Conservation (phyloP, 345 rosid genomes). For the Syzygium jambos region DNA sequence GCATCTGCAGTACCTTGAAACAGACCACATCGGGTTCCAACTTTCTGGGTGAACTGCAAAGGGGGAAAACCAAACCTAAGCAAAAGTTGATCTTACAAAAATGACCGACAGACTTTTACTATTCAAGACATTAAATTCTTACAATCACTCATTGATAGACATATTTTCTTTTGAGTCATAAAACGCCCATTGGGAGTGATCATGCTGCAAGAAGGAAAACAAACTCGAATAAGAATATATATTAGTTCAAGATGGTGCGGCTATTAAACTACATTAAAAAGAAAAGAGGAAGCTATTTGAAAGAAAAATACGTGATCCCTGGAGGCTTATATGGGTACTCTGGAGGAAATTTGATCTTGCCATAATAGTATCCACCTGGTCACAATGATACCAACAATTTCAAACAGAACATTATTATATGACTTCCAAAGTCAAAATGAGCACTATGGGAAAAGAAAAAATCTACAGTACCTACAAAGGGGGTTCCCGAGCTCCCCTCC, state of each 20-base stretch:
- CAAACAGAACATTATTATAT: not conserved
- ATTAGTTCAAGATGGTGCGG: not conserved
- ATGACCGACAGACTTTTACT: not conserved
- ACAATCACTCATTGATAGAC: conserved; percentile 99
- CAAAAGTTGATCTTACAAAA: not conserved
- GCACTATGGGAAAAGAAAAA: not conserved
- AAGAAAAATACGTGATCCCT: conserved; percentile 72
- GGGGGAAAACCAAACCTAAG: not conserved
- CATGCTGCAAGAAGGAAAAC: conserved; percentile 40
- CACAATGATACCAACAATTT: not conserved
- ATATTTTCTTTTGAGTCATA: conserved; percentile 92
- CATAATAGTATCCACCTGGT: conserved; percentile 83
- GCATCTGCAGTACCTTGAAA: conserved; percentile 57
- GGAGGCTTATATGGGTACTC: conserved; percentile 99
- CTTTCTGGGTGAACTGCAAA: conserved; percentile 96
- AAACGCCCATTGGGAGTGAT: conserved; percentile 98
- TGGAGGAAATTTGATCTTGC: conserved; percentile 95
- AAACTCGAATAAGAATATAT: not conserved
- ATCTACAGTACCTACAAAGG: conserved; percentile 71
- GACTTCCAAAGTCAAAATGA: conserved; percentile 2
- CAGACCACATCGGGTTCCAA: conserved; percentile 99
- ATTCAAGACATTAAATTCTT: conserved; percentile 19
- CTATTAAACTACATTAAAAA: not conserved
- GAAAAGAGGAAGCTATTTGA: not conserved
- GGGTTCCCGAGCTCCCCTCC: conserved; percentile 96